Evolutionary conservation across 805 yeast genomes (phyloP), one percentile per base, ranked within the genome.

Genomic region (Yarrowia porcina): DNA sequence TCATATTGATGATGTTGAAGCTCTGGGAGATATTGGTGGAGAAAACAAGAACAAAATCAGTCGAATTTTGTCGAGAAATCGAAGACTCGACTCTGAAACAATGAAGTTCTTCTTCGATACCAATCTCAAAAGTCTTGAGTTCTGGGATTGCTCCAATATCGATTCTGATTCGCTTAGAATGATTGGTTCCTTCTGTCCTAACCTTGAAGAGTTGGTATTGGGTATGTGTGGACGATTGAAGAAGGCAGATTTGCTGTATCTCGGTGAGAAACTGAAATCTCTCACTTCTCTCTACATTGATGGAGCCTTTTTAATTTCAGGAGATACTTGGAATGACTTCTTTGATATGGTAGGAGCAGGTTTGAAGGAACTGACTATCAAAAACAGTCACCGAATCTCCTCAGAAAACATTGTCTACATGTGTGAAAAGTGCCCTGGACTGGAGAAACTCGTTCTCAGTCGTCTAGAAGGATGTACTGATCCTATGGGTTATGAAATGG

Each of bases 151-250:
- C 72, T 90, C 97, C 0, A 85, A 84, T 54, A 79, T 94, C 17
- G 82, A 84, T 23, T 79, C 81, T 41, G 87, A 82, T 65, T 82
- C 94, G 0, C 80, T 86, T 65, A 81, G 82, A 68, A 79, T 84
- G 66, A 83, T 94, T 38, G 91, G 92, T 0, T 79, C 96, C 0
- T 87, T 76, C 71, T 89, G 97, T 67, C 97, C 97, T 0, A 79
- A 86, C 27, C 65, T 94, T 3, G 85, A 82, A 66, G 73, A 78
- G 1, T 72, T 94, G 45, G 86, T 86, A 0, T 76, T 94, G 47
- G 84, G 85, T 64, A 93, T 92, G 97, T 93, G 98, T 77, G 99
- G 99, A 4, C 92, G 89, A 68, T 75, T 94, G 41, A 90, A 88
- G 68, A 89, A 89, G 71, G 91, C 87, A 66, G 87, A 88, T 64